phyloP scores from a whole-genome alignment of 1,284 basidiomycete genomes.

The Microbotryomycetes sp. region DNA sequence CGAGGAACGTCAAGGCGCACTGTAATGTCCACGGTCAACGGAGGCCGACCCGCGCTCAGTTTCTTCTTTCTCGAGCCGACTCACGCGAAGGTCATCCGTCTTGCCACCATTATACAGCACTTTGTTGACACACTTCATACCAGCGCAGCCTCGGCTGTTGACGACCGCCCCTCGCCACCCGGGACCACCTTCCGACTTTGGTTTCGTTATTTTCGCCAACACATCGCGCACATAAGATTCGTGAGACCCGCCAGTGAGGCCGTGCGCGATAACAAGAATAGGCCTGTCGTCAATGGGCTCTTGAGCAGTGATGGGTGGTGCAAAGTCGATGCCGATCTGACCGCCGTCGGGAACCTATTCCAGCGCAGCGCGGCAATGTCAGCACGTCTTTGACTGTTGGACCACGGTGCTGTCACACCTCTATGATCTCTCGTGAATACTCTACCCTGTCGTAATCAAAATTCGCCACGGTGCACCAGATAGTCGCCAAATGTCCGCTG shows the following conservation, averaged over 20 bases:
- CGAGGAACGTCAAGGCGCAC: constrained; percentile 69
- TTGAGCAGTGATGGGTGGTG: constrained; percentile 52
- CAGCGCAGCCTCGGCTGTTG: constrained; percentile 76
- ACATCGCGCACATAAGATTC: constrained; percentile 82
- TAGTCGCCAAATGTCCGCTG: constrained; percentile 24
- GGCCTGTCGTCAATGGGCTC: constrained; percentile 58
- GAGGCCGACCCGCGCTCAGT: no score
- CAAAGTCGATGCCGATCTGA: constrained; percentile 64
- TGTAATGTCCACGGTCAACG: no score
- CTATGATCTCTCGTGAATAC: neutral
- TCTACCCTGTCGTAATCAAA: constrained; percentile 62
- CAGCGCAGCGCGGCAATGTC: no score
- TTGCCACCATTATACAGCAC: constrained; percentile 41
- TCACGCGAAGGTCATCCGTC: constrained; percentile 57
- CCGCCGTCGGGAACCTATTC: constrained; percentile 59
- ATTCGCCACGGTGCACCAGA: constrained; percentile 51
- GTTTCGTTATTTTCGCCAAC: constrained; percentile 56
- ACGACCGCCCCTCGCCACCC: constrained; percentile 82
- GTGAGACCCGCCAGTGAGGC: constrained; percentile 49
- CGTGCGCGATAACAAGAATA: constrained; percentile 71
- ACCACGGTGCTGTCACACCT: no score
- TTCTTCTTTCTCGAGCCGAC: no score
- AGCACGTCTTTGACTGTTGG: no score
- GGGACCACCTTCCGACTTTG: constrained; percentile 64
- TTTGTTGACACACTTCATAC: constrained; percentile 6